Evolutionary conservation across 495 filamentous ascomycete genomes (phyloP).

Genomic region (Daldinia concentrica): DNA sequence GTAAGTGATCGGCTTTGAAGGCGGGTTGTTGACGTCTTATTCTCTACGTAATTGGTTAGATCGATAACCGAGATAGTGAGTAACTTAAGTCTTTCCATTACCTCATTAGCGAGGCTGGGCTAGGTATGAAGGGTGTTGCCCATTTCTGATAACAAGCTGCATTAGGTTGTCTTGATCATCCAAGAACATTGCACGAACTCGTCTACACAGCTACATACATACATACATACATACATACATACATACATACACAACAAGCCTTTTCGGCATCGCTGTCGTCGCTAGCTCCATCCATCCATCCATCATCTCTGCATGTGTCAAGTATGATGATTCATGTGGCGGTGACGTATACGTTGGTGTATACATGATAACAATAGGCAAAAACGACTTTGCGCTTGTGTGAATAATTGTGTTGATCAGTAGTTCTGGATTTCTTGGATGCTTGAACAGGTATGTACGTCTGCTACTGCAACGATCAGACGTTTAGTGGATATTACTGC

Average conservation of each 20-base stretch:
- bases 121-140: constrained; percentile 33
- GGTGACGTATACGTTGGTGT: constrained; percentile 22
- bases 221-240: too few relatives aligned
- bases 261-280: constrained; percentile 10
- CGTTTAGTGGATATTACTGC: constrained; percentile 28
- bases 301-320: constrained; percentile 1
- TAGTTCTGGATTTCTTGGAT: constrained; percentile 5
- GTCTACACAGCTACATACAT: neutral
- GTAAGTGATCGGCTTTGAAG: constrained; percentile 28
- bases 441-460: neutral
- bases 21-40: constrained; percentile 26
- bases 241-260: too few relatives aligned
- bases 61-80: constrained; percentile 32
- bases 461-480: constrained; percentile 20
- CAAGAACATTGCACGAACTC: neutral
- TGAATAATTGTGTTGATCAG: neutral
- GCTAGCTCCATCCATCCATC: constrained; percentile 3
- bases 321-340: constrained; percentile 11
- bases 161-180: constrained; percentile 15
- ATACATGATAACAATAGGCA: constrained; percentile 11
- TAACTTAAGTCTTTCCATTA: constrained; percentile 23
- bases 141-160: constrained; percentile 21
- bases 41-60: constrained; percentile 36
- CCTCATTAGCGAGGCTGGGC: constrained; percentile 38
- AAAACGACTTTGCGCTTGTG: too few relatives aligned